phyloP scores from a whole-genome alignment of 1,284 basidiomycete species.

The Cryptococcus depauperatus region DNA sequence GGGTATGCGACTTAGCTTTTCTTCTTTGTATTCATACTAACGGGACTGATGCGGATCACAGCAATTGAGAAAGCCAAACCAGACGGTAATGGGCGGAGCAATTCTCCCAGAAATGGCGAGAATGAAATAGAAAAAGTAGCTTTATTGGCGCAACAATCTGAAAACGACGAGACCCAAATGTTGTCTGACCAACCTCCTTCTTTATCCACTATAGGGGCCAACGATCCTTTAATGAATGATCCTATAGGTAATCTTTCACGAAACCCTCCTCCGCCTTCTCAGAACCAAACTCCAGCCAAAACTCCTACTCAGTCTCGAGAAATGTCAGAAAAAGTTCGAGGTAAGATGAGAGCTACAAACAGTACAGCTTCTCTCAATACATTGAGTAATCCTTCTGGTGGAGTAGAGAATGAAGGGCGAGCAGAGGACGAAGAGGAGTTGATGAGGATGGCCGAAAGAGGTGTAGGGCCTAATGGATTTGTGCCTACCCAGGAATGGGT shows the following conservation, averaged over 20 bases:
- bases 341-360: conserved; percentile 63
- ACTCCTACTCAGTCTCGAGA: too few species aligned
- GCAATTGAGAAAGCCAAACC: conserved; percentile 13
- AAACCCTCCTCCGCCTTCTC: conserved; percentile 9
- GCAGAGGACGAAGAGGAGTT: conserved; percentile 46
- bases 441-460: conserved; percentile 57
- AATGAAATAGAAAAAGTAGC: too few species aligned
- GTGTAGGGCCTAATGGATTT: conserved; percentile 77
- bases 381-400: not conserved
- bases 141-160: too few species aligned
- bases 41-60: not conserved
- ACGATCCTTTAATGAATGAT: not conserved
- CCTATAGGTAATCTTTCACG: too few species aligned
- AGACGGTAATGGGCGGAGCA: too few species aligned
- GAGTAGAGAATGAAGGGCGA: not conserved
- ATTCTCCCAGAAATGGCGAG: too few species aligned
- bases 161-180: too few species aligned
- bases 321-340: conserved; percentile 72
- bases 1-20: conserved; percentile 16
- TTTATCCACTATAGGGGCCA: too few species aligned
- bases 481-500: conserved; percentile 93
- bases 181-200: too few species aligned
- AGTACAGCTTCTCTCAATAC: conserved; percentile 40
- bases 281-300: too few species aligned
- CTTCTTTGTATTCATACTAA: not conserved